Percentiles rank a stretch among this genome's conserved stretches.
phyloP scores from a whole-genome alignment of 768 basidiomycete genomes.

The Russula sp. region DNA sequence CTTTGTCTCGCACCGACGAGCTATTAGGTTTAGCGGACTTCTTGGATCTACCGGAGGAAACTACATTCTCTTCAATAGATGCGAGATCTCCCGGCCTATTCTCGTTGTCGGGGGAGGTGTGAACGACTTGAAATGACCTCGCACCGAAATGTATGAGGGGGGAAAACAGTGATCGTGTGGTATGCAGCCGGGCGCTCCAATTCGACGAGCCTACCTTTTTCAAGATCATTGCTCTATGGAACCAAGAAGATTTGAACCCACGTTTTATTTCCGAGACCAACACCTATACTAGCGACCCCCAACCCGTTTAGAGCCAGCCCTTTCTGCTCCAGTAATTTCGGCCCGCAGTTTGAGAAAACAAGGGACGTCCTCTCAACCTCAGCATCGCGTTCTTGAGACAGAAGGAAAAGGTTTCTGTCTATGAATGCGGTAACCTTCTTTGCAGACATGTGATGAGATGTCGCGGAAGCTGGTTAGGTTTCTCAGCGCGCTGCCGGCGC shows the following conservation, averaged over 20 bases:
- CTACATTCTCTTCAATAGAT: constrained; percentile 67
- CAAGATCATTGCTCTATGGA: constrained; percentile 23
- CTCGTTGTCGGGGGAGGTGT: no score
- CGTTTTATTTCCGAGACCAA: constrained; percentile 94
- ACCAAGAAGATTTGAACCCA: constrained; percentile 29
- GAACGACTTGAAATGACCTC: constrained; percentile 3
- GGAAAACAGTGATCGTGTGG: constrained; percentile 63
- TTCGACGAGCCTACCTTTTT: constrained; percentile 68
- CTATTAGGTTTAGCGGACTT: constrained; percentile 45
- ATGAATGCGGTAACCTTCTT: constrained; percentile 52
- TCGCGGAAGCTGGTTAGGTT: no score
- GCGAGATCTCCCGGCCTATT: constrained; percentile 83
- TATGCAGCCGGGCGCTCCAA: constrained; percentile 79
- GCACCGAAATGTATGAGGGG: constrained; percentile 82
- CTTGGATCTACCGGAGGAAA: constrained; percentile 34
- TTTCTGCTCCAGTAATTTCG: constrained; percentile 80
- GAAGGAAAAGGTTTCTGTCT: constrained; percentile 56
- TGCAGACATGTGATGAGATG: constrained; percentile 19
- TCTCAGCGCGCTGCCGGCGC: no score
- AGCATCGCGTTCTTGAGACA: constrained; percentile 70
- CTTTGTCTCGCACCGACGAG: constrained; percentile 27
- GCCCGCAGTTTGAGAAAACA: constrained; percentile 74
- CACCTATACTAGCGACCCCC: constrained; percentile 60
- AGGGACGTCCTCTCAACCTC: constrained; percentile 78
- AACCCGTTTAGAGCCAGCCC: constrained; percentile 77